Percentiles rank a stretch among this genome's conserved stretches.
These are phyloP conservation scores for Trebouxiophyceae sp. DNA, from an alignment of 163 green algal genomes.

Conservation along the genomic window DNA sequence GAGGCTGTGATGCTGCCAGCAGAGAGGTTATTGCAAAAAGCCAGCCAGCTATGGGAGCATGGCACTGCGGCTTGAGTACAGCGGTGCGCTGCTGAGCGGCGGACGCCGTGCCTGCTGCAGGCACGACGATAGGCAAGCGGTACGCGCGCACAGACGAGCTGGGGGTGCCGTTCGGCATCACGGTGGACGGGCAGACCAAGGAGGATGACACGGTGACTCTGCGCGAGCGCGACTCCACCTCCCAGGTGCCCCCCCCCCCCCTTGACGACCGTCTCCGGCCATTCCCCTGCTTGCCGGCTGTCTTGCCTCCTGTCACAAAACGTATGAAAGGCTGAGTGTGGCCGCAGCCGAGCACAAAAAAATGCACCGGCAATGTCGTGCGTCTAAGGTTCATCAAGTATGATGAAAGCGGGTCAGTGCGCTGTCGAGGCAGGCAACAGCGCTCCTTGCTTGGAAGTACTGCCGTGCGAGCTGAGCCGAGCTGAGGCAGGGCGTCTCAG, in stretches of 20 bases:
- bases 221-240: conserved; percentile 86
- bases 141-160: conserved; percentile 98
- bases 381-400: no score
- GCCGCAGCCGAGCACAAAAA: no score
- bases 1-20: not conserved
- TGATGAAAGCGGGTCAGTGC: no score
- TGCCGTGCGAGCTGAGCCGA: no score
- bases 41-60: not conserved
- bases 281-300: no score
- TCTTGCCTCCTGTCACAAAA: no score
- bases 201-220: conserved; percentile 86
- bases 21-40: not conserved
- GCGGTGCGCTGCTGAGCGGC: not conserved
- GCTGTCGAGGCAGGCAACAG: no score
- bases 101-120: conserved; percentile 9
- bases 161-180: conserved; percentile 95
- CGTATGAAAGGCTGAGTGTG: no score
- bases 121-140: conserved; percentile 90
- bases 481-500: no score
- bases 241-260: conserved; percentile 32
- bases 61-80: not conserved
- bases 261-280: no score
- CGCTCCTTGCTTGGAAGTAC: no score
- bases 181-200: conserved; percentile 75
- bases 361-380: no score